Conservation (phyloP, 306 rosid genomes). For the cucumber (Cucumis sativus) region Cucumber_9930_V3 NC_026657.2:6739501-6740000, state of each 20-base stretch:
- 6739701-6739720: background rate
- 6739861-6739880: background rate
- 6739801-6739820: background rate
- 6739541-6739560: background rate
- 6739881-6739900: background rate
- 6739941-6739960: background rate
- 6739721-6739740: background rate
- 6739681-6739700: slow-evolving; percentile 39
- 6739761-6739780: background rate
- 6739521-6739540: background rate
- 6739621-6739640: slow-evolving; percentile 24
- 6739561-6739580: slow-evolving; percentile 3
- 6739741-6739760: background rate
- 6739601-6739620: background rate
- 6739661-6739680: slow-evolving; percentile 19
- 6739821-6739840: background rate
- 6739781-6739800: background rate
- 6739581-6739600: background rate
- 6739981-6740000: background rate
- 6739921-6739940: background rate
- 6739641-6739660: slow-evolving; percentile 22
- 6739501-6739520: background rate
- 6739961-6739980: background rate
- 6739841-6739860: background rate
- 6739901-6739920: background rate